phyloP scores from a whole-genome alignment of 257 asterid genomes.

The Solanum sejunctum region DNA sequence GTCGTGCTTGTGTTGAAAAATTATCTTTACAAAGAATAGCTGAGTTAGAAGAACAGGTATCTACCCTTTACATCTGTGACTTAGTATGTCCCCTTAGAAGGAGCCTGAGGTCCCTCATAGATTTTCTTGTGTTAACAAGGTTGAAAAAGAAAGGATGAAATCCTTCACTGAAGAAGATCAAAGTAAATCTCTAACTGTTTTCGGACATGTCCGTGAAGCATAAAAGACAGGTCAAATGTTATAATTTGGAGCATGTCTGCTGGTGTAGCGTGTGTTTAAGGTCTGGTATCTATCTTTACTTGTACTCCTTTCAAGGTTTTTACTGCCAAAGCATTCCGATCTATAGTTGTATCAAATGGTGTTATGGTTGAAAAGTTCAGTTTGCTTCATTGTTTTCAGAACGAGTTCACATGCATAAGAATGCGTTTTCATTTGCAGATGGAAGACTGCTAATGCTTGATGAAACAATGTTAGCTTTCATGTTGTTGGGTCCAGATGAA shows the following conservation, averaged over 20 bases:
- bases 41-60: conserved; percentile 85
- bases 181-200: conserved; percentile 6
- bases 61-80: background rate
- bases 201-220: conserved; percentile 14
- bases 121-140: conserved; percentile 23
- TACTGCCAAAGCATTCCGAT: background rate
- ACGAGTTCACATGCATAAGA: background rate
- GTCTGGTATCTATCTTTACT: conserved; percentile 3
- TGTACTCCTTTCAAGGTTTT: background rate
- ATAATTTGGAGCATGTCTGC: conserved; percentile 1
- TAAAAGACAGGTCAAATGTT: background rate
- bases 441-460: background rate
- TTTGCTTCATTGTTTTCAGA: background rate
- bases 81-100: background rate
- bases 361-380: background rate
- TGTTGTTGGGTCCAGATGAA: background rate
- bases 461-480: background rate
- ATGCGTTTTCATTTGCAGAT: background rate
- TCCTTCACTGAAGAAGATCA: conserved; percentile 23
- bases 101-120: background rate
- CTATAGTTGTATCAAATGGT: background rate
- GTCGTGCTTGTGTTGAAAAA: conserved; percentile 75
- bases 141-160: conserved; percentile 43
- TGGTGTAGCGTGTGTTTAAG: conserved; percentile 5
- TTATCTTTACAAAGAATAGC: conserved; percentile 73